Evolutionary conservation across 208 protist genomes (phyloP), one percentile per base, ranked within the genome.

Genomic region (Leishmania gerbilli): DNA sequence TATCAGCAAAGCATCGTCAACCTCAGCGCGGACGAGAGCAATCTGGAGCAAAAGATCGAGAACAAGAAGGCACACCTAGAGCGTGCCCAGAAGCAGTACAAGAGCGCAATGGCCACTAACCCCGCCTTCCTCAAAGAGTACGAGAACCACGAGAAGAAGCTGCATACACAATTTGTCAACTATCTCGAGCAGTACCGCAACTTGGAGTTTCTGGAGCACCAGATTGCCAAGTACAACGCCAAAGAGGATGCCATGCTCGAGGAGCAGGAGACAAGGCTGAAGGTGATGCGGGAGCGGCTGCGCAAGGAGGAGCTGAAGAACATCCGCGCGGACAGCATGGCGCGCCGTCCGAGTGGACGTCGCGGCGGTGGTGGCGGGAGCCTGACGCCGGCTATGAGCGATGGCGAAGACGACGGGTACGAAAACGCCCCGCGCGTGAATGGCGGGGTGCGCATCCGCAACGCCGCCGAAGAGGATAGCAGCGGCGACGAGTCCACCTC

Each of bases 101-200:
- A 90, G 51, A 93, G 90, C 45, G 91, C 98, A 40, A 92, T 98
- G 89, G 92, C 90, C 17, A 95, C 98, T 0, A 94, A 96, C n/a
- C 97, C 97, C 3, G 93, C 94, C 27, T 98, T 98, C 82, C 85
- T 99, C 76, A 97, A 99, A 74, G 95, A 99, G 85, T 99, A 98
- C 84, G 97, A 99, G 74, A 95, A 94, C 81, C 90, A 98, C 78
- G 95, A 98, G 74, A 82, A 86, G 71, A 95, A 98, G 62, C 83
- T 99, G 77, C 96, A 98, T 81, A 85, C 90, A 55, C 94, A 98
- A 82, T 99, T 98, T 65, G 93, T 94, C 56, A 89, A 91, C 82
- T 99, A 99, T 81, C 89, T 98, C 47, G 97, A 98, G 80, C 95
- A 96, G 88, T 98, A 98, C 81, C 91, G 97, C 79, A 99, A 99